Evolutionary conservation across 352 stramenopile species (phyloP).

Genomic region (Globisporangium canariense): DNA sequence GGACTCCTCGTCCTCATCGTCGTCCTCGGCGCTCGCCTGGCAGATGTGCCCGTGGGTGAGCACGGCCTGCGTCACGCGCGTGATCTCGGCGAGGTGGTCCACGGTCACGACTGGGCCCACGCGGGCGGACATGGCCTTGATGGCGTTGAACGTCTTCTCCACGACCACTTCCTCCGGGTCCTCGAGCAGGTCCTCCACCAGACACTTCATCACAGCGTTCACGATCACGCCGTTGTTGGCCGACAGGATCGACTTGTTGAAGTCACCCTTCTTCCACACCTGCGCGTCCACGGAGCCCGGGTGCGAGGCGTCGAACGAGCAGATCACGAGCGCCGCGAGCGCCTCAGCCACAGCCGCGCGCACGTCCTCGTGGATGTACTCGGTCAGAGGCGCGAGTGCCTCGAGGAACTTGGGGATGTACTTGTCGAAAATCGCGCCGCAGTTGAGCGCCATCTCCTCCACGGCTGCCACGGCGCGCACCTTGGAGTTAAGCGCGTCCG

Average conservation of each 20-base stretch:
- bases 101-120: conserved; percentile 89
- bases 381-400: conserved; percentile 67
- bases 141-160: conserved; percentile 93
- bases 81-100: conserved; percentile 77
- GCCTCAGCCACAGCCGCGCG: conserved; percentile 77
- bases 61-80: conserved; percentile 85
- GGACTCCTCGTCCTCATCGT: conserved; percentile 91
- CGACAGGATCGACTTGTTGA: conserved; percentile 74
- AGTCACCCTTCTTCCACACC: conserved; percentile 82
- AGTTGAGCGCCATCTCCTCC: conserved; percentile 85
- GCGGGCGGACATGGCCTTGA: conserved; percentile 95
- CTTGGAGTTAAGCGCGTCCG: conserved; percentile 83
- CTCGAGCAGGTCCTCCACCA: conserved; percentile 76
- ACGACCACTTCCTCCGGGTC: conserved; percentile 88
- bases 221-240: conserved; percentile 76
- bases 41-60: conserved; percentile 89
- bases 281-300: conserved; percentile 73
- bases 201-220: conserved; percentile 72
- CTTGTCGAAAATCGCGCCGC: conserved; percentile 69
- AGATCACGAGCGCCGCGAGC: conserved; percentile 75
- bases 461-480: conserved; percentile 76
- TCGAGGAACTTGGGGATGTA: conserved; percentile 85
- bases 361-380: conserved; percentile 88
- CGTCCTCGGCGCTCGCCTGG: conserved; percentile 86
- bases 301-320: conserved; percentile 81